These are phyloP conservation scores for Hemileccinum impolitum DNA, from an alignment of 768 basidiomycete genomes.

Conservation along the genomic window DNA sequence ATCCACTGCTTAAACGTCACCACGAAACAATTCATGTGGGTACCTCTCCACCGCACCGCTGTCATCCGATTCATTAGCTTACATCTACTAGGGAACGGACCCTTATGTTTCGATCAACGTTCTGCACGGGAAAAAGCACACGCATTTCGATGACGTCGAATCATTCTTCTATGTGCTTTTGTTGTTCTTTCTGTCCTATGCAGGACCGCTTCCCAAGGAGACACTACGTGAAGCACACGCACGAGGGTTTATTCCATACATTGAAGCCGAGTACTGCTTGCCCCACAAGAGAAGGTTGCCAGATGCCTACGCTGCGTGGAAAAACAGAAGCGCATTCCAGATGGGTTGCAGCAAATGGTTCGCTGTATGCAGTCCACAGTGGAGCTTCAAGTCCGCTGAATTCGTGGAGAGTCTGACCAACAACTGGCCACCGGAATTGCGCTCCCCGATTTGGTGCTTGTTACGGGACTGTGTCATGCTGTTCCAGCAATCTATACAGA, in stretches of 20 bases:
- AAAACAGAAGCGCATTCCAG: too few species aligned
- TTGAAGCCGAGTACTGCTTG: background rate
- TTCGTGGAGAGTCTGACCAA: background rate
- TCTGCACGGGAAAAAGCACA: background rate
- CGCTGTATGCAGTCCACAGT: background rate
- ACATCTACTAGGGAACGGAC: background rate
- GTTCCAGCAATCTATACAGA: too few species aligned
- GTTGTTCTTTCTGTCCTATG: background rate
- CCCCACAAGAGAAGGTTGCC: conserved; percentile 5
- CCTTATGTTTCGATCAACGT: background rate
- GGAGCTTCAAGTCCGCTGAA: background rate
- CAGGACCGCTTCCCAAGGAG: background rate
- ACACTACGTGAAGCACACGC: background rate
- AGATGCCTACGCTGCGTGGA: background rate
- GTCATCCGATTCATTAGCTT: too few species aligned
- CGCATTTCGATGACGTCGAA: background rate
- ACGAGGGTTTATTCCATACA: background rate
- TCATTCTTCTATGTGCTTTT: background rate
- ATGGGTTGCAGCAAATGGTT: background rate
- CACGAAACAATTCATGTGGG: too few species aligned
- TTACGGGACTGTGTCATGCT: too few species aligned
- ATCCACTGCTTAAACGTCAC: too few species aligned
- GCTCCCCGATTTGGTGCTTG: too few species aligned
- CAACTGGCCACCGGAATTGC: background rate
- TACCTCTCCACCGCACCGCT: too few species aligned